Percentiles rank a stretch among this genome's conserved stretches.
Conservation (phyloP, 352 stramenopile species). For the Pythium coloratum region DNA sequence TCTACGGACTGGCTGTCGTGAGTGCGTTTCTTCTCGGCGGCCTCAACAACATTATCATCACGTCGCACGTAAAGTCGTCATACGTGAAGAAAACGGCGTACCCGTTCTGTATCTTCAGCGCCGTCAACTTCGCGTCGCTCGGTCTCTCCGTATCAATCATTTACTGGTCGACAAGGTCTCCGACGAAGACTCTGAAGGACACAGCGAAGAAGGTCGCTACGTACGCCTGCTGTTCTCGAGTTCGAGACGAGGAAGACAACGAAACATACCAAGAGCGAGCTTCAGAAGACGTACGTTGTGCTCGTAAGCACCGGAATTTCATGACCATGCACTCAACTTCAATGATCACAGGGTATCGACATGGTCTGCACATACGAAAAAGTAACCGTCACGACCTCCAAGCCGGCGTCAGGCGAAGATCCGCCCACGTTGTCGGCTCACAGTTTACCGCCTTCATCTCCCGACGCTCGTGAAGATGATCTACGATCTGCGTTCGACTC, state of each 20-base stretch:
- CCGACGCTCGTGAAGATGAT: constrained; percentile 9
- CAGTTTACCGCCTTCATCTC: constrained; percentile 21
- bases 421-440: constrained; percentile 15
- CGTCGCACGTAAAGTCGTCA: constrained; percentile 25
- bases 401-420: constrained; percentile 8
- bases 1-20: constrained; percentile 26
- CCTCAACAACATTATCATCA: constrained; percentile 31
- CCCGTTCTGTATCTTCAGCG: constrained; percentile 34
- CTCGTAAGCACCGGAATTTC: neutral
- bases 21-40: constrained; percentile 31
- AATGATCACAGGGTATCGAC: neutral
- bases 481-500: constrained; percentile 37
- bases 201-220: constrained; percentile 5
- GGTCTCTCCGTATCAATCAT: constrained; percentile 35
- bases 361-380: neutral
- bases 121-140: constrained; percentile 37
- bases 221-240: constrained; percentile 13
- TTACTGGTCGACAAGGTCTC: constrained; percentile 32
- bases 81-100: constrained; percentile 36
- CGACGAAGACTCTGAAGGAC: constrained; percentile 7
- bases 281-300: neutral
- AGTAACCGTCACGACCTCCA: constrained; percentile 7
- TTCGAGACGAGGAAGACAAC: neutral
- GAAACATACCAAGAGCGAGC: constrained; percentile 3
- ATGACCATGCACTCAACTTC: neutral